Evolutionary conservation across 2,329 filamentous ascomycete species (phyloP), one percentile per base, ranked within the genome.

Genomic region (Aspergillus neotritici): DNA sequence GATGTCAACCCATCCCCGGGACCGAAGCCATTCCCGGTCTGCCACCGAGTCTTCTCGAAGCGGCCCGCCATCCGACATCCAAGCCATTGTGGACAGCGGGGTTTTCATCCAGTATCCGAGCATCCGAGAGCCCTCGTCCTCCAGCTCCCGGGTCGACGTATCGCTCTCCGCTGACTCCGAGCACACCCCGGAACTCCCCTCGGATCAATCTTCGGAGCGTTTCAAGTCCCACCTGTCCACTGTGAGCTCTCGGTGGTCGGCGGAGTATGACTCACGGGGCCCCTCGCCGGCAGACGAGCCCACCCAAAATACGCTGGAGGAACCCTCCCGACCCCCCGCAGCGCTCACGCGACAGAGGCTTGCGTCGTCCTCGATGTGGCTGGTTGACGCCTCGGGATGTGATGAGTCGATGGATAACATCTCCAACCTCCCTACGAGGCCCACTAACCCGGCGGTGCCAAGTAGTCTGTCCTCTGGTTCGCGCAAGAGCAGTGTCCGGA

Each of bases 381-480:
- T 64, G n/a, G 60, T 67, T 34, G 60, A 61, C 12, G 56, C 60
- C 17, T 49, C 52, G 4, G 58, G 63, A 30, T 53, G 54, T 31
- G 61, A 63, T 37, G 66, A 69, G 47, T 58, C 56, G 16, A 41
- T 60, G 14, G 66, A 69, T 49, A 63, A 60, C 41, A 43, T 68
- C 8, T 58, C 63, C 9, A 66, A 58, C 29, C 55, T 69, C 5
- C 64, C 63, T 4, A 51, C 51, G 8, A 64, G 64, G 25, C 51
- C 54, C 30, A 56, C 56, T 17, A 57, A 57, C 31, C 59, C 62
- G 16, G 56, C 58, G 4, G 58, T 65, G 39, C 50, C 62, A 4
- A 57, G 50, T 69, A 78, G 62, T 35, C 55, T 57, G 3, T 62
- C 55, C 70, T 76, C 61, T 69, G 76, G 42, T 16, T 67, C 64